These are phyloP conservation scores for Solanum sparsipilum DNA, from an alignment of 257 asterid species.

Conservation along the genomic window DNA sequence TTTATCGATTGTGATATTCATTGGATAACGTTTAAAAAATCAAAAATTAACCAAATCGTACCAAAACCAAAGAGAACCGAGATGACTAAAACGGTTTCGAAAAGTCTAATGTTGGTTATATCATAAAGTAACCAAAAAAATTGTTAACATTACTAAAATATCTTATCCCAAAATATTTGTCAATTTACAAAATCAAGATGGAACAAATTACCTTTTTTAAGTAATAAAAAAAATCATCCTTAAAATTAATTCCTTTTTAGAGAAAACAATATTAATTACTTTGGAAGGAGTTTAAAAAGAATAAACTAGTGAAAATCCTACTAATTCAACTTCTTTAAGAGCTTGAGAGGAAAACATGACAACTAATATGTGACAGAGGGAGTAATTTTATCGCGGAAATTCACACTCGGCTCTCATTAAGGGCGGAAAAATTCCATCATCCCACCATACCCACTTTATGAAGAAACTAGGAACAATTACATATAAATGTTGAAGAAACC, in stretches of 20 bases:
- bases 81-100: too few relatives aligned
- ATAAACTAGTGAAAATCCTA: neutral
- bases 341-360: neutral
- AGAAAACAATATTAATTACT: neutral
- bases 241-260: too few relatives aligned
- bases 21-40: too few relatives aligned
- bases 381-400: neutral
- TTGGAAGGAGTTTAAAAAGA: neutral
- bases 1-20: too few relatives aligned
- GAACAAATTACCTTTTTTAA: too few relatives aligned
- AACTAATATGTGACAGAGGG: neutral
- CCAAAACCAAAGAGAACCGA: too few relatives aligned
- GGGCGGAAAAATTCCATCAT: neutral
- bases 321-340: neutral
- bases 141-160: neutral
- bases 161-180: neutral
- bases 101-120: too few relatives aligned
- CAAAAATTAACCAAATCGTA: neutral
- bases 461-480: neutral
- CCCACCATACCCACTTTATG: neutral
- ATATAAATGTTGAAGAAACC: neutral
- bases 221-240: neutral
- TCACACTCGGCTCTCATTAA: neutral
- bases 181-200: neutral
- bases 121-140: neutral